These are phyloP conservation scores for Kockiozyma suomiensis DNA, from an alignment of 805 yeast genomes.

Conservation along the genomic window DNA sequence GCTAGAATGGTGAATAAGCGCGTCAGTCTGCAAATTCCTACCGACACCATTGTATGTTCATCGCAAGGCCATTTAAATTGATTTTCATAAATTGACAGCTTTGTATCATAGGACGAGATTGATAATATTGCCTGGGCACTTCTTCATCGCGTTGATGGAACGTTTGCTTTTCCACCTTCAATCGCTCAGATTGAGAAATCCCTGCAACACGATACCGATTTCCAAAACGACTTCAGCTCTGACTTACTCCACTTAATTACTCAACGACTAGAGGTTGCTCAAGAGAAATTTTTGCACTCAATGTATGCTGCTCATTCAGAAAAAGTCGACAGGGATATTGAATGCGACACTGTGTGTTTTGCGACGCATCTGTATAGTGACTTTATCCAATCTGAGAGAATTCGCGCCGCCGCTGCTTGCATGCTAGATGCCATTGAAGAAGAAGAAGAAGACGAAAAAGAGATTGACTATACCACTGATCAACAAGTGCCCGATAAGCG, in stretches of 20 bases:
- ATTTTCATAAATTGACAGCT: neutral
- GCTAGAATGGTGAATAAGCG: conserved; percentile 16
- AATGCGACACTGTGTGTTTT: conserved; percentile 24
- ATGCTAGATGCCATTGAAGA: conserved; percentile 5
- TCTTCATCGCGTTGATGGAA: conserved; percentile 24
- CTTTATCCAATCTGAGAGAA: conserved; percentile 1
- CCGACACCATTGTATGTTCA: conserved; percentile 6
- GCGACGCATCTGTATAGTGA: conserved; percentile 21
- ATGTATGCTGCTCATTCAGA: conserved; percentile 17
- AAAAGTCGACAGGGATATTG: neutral
- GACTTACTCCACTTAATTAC: conserved; percentile 16
- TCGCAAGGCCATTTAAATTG: too few species aligned
- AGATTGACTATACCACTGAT: neutral
- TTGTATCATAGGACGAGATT: neutral
- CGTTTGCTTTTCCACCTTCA: conserved; percentile 29
- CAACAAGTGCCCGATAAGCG: conserved; percentile 1
- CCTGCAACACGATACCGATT: neutral
- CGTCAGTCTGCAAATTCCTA: conserved; percentile 20
- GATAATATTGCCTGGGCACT: conserved; percentile 11
- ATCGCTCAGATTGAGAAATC: conserved; percentile 14
- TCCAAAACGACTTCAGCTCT: conserved; percentile 8
- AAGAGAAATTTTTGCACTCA: conserved; percentile 20
- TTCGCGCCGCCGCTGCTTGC: conserved; percentile 4
- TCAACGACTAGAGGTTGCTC: conserved; percentile 22
- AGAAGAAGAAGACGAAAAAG: conserved; percentile 1